Evolutionary conservation across 495 filamentous ascomycete genomes (phyloP).

Genomic region (Talaromyces adpressus): DNA sequence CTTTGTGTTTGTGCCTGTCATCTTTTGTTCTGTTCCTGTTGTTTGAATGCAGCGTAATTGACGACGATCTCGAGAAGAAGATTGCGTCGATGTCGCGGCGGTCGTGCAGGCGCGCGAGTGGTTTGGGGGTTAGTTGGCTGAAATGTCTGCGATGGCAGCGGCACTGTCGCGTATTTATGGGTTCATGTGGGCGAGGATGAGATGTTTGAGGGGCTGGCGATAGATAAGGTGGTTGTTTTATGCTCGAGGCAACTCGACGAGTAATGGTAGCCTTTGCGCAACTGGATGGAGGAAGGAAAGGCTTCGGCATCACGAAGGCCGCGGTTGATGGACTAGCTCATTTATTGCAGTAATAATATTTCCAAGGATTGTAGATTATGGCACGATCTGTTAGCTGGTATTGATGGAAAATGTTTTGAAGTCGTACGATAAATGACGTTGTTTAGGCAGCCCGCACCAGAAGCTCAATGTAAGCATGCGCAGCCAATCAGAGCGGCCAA

Average conservation of each 20-base stretch:
- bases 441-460: neutral
- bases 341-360: too few species aligned
- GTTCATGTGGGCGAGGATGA: neutral
- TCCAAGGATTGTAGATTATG: too few species aligned
- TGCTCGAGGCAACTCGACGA: neutral
- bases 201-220: neutral
- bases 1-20: neutral
- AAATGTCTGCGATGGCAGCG: neutral
- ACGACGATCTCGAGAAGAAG: neutral
- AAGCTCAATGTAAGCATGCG: neutral
- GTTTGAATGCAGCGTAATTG: neutral
- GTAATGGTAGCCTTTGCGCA: neutral
- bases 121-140: neutral
- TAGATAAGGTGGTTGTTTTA: neutral
- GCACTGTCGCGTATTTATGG: neutral
- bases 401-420: neutral
- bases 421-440: neutral
- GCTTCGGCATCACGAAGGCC: conserved; percentile 1
- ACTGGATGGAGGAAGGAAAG: neutral
- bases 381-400: too few species aligned
- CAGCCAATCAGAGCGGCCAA: neutral
- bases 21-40: neutral
- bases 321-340: neutral
- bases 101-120: neutral
- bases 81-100: conserved; percentile 16